A percentile compares a stretch with the other conserved stretches of the same genome.
phyloP scores from a whole-genome alignment of 345 rosid genomes.

The Fremontodendron californicum region DNA sequence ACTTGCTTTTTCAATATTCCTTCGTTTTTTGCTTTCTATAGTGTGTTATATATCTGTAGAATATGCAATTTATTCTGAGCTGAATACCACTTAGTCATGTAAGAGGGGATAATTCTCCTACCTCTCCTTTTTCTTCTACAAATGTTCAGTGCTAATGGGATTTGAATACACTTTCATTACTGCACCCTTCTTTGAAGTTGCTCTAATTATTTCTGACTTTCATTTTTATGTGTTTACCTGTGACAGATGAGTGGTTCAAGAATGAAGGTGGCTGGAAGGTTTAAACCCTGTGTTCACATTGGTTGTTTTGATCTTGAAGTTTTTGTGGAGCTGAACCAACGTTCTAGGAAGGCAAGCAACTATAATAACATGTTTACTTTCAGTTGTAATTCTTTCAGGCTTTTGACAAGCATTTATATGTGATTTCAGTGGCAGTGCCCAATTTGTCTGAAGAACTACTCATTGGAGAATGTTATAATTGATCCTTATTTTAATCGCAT shows the following conservation, averaged over 20 bases:
- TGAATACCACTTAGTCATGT: not conserved
- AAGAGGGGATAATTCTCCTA: not conserved
- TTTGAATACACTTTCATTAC: not conserved
- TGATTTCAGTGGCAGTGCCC: slow-evolving; percentile 98
- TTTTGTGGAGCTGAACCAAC: slow-evolving; percentile 94
- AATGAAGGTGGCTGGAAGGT: slow-evolving; percentile 96
- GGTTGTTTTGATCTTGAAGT: slow-evolving; percentile 97
- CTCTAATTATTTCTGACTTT: not conserved
- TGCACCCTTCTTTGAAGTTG: slow-evolving; percentile 8
- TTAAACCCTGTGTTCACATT: slow-evolving; percentile 91
- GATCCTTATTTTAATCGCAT: slow-evolving; percentile 94
- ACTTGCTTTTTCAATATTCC: not conserved
- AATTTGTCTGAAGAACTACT: slow-evolving; percentile 82
- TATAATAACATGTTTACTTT: not conserved
- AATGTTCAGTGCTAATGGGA: not conserved
- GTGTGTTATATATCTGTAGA: not conserved
- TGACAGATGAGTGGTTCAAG: slow-evolving; percentile 92
- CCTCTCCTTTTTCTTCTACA: not conserved
- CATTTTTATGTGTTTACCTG: slow-evolving; percentile 3
- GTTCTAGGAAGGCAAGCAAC: slow-evolving; percentile 86
- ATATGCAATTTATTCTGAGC: not conserved
- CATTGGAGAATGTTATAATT: slow-evolving; percentile 76
- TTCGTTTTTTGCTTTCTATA: not conserved
- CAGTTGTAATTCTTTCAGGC: not conserved
- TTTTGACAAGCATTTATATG: slow-evolving; percentile 23